phyloP scores from a whole-genome alignment of 441 rosid species.

The Daphne laureola region DNA sequence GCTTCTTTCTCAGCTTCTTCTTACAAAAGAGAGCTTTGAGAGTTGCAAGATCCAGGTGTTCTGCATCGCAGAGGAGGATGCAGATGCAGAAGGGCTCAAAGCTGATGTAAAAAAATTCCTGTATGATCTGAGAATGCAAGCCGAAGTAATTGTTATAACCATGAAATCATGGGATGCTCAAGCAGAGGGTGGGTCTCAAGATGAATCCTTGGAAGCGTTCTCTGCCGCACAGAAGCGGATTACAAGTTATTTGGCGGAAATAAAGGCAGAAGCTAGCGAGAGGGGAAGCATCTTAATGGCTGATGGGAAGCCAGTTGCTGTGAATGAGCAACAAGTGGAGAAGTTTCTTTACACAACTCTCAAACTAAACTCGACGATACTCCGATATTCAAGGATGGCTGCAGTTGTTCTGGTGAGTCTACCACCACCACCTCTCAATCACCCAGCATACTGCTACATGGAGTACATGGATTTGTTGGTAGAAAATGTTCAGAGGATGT shows the following conservation, averaged over 20 bases:
- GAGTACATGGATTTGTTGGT: constrained; percentile 97
- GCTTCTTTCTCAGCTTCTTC: constrained; percentile 95
- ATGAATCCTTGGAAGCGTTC: constrained; percentile 81
- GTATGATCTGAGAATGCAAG: constrained; percentile 98
- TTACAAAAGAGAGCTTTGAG: constrained; percentile 95
- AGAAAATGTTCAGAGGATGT: constrained; percentile 84
- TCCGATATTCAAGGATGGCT: constrained; percentile 89
- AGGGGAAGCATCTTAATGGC: constrained; percentile 48
- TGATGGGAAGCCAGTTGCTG: constrained; percentile 66
- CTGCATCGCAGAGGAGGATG: constrained; percentile 96
- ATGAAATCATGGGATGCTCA: constrained; percentile 89
- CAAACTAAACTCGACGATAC: constrained; percentile 85
- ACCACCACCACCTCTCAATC: constrained; percentile 80
- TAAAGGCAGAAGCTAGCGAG: constrained; percentile 39
- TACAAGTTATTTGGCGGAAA: constrained; percentile 54
- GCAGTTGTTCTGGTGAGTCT: constrained; percentile 95
- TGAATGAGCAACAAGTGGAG: constrained; percentile 88
- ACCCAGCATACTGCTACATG: constrained; percentile 95
- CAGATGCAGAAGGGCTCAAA: constrained; percentile 89
- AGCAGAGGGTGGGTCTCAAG: constrained; percentile 50
- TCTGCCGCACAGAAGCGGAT: constrained; percentile 74
- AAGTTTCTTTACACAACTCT: constrained; percentile 86
- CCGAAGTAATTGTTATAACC: constrained; percentile 88
- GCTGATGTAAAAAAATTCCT: constrained; percentile 94
- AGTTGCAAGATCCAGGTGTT: constrained; percentile 98